Base-by-base conservation (phyloP, 345 rosid genomes). In the Ceriops zippeliana region DNA sequence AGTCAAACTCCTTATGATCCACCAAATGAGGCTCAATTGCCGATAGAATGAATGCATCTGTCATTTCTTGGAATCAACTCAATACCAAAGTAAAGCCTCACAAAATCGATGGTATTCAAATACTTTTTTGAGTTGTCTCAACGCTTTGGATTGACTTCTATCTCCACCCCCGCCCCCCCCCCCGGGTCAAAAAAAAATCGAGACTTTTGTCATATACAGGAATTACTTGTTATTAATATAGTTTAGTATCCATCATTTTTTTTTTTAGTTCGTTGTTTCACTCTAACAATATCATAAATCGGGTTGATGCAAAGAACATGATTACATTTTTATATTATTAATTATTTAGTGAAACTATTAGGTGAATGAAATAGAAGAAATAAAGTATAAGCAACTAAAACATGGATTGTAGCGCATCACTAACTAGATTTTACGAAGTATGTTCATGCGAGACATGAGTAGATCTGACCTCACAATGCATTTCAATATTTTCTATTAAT, bases 241-340 rank as follows among this genome's bases (percentile, higher is more conserved):
- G 35, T 70, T 38, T 62, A 42, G 11, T 28, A 47, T 21, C 3
- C n/a, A 9, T 60, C 38, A 53, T 54, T 71, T 42, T 22, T 71
- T 42, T 22, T 63, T 64, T 30, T 30, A 2, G 58, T 71, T 57
- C 32, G 24, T 56, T 46, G 49, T 27, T 74, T 74, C 73, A 62
- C 73, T 54, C 53, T 2, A 8, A 58, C 69, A 58, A 63, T 57
- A 63, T 57, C 46, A 68, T 57, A 63, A 69, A 57, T 58, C n/a
- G 46, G 61, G 72, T 46, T 26, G 58, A 63, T 42, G 35, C 15
- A 53, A 31, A 61, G 30, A n/a, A 74, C 67, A 67, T 67, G 63
- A 62, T 38, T 61, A 30, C 32, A 67, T 73, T 61, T 67, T 3
- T 62, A 67, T 73, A 73, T 47, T 61, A 67, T 67, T 61, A 59